Evolutionary conservation across 805 yeast genomes (phyloP), one percentile per base, ranked within the genome.

Genomic region (Zygoascus ofunaensis): DNA sequence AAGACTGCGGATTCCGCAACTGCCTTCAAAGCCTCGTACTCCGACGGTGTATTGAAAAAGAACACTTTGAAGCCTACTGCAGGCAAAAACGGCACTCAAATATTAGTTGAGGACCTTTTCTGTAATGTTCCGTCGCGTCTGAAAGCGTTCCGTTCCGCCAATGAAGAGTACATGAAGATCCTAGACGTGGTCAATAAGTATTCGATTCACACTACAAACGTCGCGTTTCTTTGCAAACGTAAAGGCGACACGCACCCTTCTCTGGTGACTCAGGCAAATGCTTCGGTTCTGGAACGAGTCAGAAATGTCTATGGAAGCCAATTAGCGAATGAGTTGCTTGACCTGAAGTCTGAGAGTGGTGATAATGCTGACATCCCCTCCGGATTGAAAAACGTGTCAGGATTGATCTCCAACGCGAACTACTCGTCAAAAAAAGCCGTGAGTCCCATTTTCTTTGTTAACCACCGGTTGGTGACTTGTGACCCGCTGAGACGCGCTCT

Each of bases 31-130:
- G 77, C 84, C 0, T 66, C 63, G n/a, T 90, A 80, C 56, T 46
- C 72, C 1, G 80, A 80, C 46, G 97, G 97, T 1, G 61, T 83
- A 47, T 59, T 69, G 2, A 70, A 74, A 1, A 56, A 70, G 1
- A 71, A 68, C 46, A 59, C 67, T 2, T 76, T 70, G 1, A 72
- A 71, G 49, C 86, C 95, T 0, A 71, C 77, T 1, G 98, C 98
- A 0, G 97, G 97, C 0, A 80, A 75, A 48, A 73, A 71, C 39
- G 98, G 98, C 0, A 92, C 98, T 0, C 86, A 80, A 49, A 75
- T 92, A 23, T 61, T 74, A 0, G 94, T 87, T 4, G 95, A 87
- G 59, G 95, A 92, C 59, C 65, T 92, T 44, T 92, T 92, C 56
- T 92, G 80, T 65, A 92, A 90, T 58, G 76, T 82, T 23, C 92